A percentile compares a stretch with the other conserved stretches of the same genome.
These are phyloP conservation scores for Physcomitrellopsis africana DNA, from an alignment of 225 moss, liverwort and hornwort genomes.

Conservation along the genomic window DNA sequence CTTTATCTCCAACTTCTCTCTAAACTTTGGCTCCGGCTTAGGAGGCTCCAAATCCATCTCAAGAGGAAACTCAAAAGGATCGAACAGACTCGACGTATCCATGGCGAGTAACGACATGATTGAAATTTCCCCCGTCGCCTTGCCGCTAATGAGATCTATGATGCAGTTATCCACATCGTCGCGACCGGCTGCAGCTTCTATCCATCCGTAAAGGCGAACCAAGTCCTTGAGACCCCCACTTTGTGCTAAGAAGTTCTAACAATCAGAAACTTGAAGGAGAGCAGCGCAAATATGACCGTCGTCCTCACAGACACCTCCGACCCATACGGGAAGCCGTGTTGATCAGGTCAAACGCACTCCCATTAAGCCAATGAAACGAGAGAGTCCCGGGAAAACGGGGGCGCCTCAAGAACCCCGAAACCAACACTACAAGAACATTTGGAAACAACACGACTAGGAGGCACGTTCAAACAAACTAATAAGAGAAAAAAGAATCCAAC, in stretches of 20 bases:
- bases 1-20: slow-evolving; percentile 65
- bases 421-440: background rate
- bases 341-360: background rate
- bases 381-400: background rate
- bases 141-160: slow-evolving; percentile 20
- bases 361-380: slow-evolving; percentile 17
- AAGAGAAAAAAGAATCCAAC: background rate
- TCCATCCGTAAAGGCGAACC: background rate
- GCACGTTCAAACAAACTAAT: slow-evolving; percentile 2
- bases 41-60: slow-evolving; percentile 50
- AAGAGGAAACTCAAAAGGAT: slow-evolving; percentile 58
- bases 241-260: background rate
- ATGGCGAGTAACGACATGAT: slow-evolving; percentile 64
- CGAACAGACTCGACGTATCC: slow-evolving; percentile 68
- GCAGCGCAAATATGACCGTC: too few species aligned
- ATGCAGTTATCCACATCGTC: slow-evolving; percentile 15
- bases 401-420: slow-evolving; percentile 32
- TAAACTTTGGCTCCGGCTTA: slow-evolving; percentile 48
- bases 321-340: too few species aligned
- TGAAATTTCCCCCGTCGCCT: slow-evolving; percentile 23
- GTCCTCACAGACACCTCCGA: too few species aligned
- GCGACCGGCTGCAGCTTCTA: background rate
- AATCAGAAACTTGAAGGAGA: too few species aligned
- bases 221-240: background rate
- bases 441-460: background rate